Conservation (phyloP, 352 stramenopile species). For the Globisporangium lucens region DNA sequence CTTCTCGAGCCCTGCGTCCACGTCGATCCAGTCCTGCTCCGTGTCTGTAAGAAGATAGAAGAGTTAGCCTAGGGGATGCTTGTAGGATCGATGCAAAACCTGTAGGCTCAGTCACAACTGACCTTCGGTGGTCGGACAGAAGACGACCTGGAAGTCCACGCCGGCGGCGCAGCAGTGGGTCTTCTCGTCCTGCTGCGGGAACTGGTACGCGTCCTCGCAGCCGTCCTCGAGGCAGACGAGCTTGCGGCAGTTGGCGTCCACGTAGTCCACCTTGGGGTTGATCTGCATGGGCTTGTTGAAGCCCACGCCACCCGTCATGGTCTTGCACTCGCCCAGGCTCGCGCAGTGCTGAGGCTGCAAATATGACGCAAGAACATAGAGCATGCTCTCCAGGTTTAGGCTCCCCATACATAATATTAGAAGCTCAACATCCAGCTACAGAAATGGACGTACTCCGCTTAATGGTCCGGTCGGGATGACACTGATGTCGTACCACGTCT, state of each 20-base stretch:
- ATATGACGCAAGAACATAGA: not conserved
- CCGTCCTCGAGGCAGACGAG: slow-evolving; percentile 51
- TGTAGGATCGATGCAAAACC: not conserved
- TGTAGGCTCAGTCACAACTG: no score
- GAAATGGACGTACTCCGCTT: slow-evolving; percentile 25
- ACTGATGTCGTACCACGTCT: slow-evolving; percentile 42
- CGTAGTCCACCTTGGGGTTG: slow-evolving; percentile 18
- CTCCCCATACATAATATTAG: not conserved
- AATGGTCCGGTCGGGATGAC: slow-evolving; percentile 34
- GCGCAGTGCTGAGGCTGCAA: slow-evolving; percentile 39
- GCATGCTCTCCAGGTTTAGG: not conserved
- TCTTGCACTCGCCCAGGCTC: slow-evolving; percentile 54
- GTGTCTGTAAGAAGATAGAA: not conserved
- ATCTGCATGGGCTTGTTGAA: slow-evolving; percentile 75
- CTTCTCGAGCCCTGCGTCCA: slow-evolving; percentile 2
- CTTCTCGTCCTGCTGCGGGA: slow-evolving; percentile 52
- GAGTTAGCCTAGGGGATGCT: not conserved
- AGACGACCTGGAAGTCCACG: slow-evolving; percentile 40
- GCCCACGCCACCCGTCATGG: slow-evolving; percentile 41
- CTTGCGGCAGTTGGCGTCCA: slow-evolving; percentile 26
- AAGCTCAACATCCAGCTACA: no score
- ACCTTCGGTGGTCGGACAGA: slow-evolving; percentile 30
- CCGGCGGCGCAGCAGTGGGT: slow-evolving; percentile 40
- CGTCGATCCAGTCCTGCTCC: slow-evolving; percentile 13
- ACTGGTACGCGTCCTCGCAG: slow-evolving; percentile 64